Conservation (phyloP, 1,284 basidiomycete genomes). For the Puccinia novopanici region DNA sequence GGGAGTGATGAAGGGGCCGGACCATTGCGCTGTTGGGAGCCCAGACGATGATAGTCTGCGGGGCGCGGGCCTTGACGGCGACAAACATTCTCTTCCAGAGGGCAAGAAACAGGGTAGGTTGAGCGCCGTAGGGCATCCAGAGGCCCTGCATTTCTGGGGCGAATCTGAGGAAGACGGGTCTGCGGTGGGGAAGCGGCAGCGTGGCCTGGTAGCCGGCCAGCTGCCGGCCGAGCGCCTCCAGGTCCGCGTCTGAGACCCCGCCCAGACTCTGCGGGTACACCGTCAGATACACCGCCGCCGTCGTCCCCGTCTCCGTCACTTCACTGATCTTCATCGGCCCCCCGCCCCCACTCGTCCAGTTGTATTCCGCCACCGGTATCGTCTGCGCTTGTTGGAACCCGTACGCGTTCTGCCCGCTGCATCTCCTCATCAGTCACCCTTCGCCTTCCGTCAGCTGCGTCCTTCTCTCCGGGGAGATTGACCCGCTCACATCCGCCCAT, state of each 20-base stretch:
- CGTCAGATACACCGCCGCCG: slow-evolving; percentile 57
- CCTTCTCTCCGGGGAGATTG: background rate
- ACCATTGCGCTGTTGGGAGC: slow-evolving; percentile 56
- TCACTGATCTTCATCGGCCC: slow-evolving; percentile 54
- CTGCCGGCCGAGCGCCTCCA: slow-evolving; percentile 55
- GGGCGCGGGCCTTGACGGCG: slow-evolving; percentile 55
- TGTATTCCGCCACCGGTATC: slow-evolving; percentile 56
- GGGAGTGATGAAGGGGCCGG: background rate
- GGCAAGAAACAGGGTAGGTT: slow-evolving; percentile 55
- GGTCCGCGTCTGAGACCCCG: slow-evolving; percentile 54
- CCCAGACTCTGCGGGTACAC: slow-evolving; percentile 56
- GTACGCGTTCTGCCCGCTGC: slow-evolving; percentile 52
- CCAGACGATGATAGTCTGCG: slow-evolving; percentile 57
- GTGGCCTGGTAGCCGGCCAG: slow-evolving; percentile 53
- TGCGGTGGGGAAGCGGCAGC: slow-evolving; percentile 52
- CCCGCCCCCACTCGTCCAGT: slow-evolving; percentile 53
- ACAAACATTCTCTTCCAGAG: slow-evolving; percentile 55
- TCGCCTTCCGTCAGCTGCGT: too few relatives aligned
- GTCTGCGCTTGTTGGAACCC: slow-evolving; percentile 57
- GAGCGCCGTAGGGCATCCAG: slow-evolving; percentile 57
- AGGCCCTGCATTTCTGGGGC: slow-evolving; percentile 58
- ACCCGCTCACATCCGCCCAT: background rate
- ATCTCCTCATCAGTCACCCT: background rate
- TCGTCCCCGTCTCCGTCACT: slow-evolving; percentile 55
- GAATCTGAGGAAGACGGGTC: slow-evolving; percentile 57